phyloP scores from a whole-genome alignment of 345 rosid species.

The Pugionium cornutum region DNA sequence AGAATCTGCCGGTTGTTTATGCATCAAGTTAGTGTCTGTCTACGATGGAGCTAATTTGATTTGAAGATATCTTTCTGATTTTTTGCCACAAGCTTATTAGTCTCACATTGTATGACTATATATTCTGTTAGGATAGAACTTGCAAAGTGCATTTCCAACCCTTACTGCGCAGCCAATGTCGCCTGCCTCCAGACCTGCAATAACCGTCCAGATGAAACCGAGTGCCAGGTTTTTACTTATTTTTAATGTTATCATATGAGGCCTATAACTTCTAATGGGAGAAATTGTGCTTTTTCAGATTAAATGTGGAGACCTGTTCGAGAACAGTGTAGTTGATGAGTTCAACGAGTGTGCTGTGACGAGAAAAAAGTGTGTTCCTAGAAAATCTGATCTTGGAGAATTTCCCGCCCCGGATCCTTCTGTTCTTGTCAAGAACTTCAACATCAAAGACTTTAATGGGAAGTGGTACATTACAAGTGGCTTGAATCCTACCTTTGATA shows the following conservation, averaged over 20 bases:
- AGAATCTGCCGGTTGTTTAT: not conserved
- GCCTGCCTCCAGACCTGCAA: slow-evolving; percentile 98
- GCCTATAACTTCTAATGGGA: slow-evolving; percentile 7
- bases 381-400: slow-evolving; percentile 82
- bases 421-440: slow-evolving; percentile 68
- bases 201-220: slow-evolving; percentile 89
- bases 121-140: slow-evolving; percentile 71
- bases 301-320: slow-evolving; percentile 93
- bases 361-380: slow-evolving; percentile 86
- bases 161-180: slow-evolving; percentile 88
- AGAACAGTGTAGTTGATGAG: slow-evolving; percentile 78
- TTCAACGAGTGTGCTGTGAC: slow-evolving; percentile 95
- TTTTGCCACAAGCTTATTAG: not conserved
- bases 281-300: slow-evolving; percentile 49
- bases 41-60: not conserved
- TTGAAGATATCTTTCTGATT: slow-evolving; percentile 4
- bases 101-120: slow-evolving; percentile 23
- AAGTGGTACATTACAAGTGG: slow-evolving; percentile 93
- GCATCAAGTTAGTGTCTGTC: not conserved
- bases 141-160: slow-evolving; percentile 86
- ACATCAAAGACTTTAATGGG: slow-evolving; percentile 71
- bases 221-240: slow-evolving; percentile 74
- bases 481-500: slow-evolving; percentile 85
- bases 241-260: not conserved
- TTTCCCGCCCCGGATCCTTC: slow-evolving; percentile 84